These are phyloP conservation scores for Hypoxylon sp. DNA, from an alignment of 2,329 filamentous ascomycete genomes.

Conservation along the genomic window DNA sequence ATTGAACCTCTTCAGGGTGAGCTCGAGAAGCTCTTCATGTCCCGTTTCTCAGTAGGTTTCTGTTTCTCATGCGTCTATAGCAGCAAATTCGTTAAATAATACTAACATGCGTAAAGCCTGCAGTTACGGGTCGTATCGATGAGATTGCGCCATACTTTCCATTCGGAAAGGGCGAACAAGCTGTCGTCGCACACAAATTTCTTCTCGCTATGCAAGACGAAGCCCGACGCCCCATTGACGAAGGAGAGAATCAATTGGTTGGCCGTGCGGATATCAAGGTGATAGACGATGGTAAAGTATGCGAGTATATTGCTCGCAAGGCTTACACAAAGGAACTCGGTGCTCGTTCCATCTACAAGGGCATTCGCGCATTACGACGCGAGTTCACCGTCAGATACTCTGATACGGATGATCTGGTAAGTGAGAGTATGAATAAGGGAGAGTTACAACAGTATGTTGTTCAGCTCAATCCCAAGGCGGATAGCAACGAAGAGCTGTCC, in stretches of 20 bases:
- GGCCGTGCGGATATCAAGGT: not conserved
- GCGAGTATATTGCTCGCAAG: not conserved
- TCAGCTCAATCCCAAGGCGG: not conserved
- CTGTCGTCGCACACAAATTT: slow-evolving; percentile 13
- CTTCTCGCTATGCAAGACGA: not conserved
- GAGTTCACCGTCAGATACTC: not conserved
- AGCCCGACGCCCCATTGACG: not conserved
- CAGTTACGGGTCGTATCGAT: slow-evolving; percentile 15
- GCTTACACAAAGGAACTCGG: slow-evolving; percentile 1
- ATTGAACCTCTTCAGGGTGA: slow-evolving; percentile 10
- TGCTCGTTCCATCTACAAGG: slow-evolving; percentile 8
- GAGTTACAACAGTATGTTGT: not conserved
- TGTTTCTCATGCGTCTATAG: no score
- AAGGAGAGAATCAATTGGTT: not conserved
- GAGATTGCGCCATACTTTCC: slow-evolving; percentile 9
- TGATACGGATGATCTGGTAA: not conserved
- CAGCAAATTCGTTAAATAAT: no score
- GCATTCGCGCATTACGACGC: not conserved
- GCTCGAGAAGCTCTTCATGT: not conserved
- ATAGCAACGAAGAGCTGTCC: not conserved
- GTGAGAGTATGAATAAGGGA: not conserved
- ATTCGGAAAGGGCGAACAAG: slow-evolving; percentile 4
- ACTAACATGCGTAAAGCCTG: slow-evolving; percentile 4
- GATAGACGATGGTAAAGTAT: slow-evolving; percentile 8
- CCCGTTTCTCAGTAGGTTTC: slow-evolving; percentile 8